These are phyloP conservation scores for Solanum chaucha DNA, from an alignment of 257 asterid species.

Conservation along the genomic window DNA sequence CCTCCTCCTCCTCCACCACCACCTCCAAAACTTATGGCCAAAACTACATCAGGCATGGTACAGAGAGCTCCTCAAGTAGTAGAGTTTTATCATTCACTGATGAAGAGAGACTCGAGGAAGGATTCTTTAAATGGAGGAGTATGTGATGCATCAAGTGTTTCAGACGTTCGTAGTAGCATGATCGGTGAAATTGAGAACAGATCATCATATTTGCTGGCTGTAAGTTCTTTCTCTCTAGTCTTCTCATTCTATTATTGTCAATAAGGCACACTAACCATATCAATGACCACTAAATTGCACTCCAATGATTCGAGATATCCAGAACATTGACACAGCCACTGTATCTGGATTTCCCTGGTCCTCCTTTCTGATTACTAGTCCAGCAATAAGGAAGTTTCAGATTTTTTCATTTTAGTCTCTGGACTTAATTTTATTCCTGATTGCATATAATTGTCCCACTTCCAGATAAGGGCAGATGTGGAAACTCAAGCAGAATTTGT, in stretches of 20 bases:
- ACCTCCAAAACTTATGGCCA: conserved; percentile 37
- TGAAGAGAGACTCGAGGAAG: conserved; percentile 87
- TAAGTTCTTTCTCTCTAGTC: conserved; percentile 18
- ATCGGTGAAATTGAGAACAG: conserved; percentile 87
- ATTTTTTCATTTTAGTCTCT: not conserved
- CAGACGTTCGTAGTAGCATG: conserved; percentile 82
- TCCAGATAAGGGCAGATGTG: conserved; percentile 78
- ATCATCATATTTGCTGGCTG: conserved; percentile 84
- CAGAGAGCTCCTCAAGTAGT: conserved; percentile 88
- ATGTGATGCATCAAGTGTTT: conserved; percentile 54
- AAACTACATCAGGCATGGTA: conserved; percentile 40
- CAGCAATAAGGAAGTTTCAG: not conserved
- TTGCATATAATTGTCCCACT: not conserved
- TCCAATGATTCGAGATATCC: not conserved
- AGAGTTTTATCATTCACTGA: conserved; percentile 82
- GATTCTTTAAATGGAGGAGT: conserved; percentile 61
- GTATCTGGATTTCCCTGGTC: not conserved
- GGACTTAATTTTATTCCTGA: not conserved
- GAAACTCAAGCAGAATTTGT: conserved; percentile 95
- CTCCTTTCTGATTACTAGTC: not conserved
- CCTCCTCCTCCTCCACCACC: conserved; percentile 68
- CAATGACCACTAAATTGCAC: not conserved
- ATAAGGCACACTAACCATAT: not conserved
- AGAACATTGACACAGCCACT: not conserved
- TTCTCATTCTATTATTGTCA: not conserved